Percentiles rank a stretch among this genome's conserved stretches.
These are phyloP conservation scores for Auxenochlorella protothecoides DNA, from an alignment of 139 green algal species.

Conservation along the genomic window DNA sequence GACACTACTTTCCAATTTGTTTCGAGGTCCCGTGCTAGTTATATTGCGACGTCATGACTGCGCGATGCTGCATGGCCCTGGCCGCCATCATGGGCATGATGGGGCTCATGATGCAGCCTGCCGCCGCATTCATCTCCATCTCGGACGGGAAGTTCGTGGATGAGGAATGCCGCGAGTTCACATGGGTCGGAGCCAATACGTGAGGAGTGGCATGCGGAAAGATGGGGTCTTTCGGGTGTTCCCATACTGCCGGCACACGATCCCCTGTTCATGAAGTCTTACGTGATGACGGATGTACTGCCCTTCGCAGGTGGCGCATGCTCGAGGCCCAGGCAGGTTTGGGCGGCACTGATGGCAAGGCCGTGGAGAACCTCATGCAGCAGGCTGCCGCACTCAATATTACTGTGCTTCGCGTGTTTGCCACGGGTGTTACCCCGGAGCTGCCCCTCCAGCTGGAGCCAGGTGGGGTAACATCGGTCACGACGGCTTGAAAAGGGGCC, in stretches of 20 bases:
- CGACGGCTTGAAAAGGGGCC: neutral
- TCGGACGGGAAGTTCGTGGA: neutral
- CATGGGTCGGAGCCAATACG: slow-evolving; percentile 16
- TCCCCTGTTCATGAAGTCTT: neutral
- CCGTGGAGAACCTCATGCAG: slow-evolving; percentile 1
- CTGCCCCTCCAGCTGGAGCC: slow-evolving; percentile 11
- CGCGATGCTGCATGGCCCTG: too few species aligned
- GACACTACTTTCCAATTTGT: too few species aligned
- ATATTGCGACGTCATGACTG: too few species aligned
- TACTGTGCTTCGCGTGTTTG: slow-evolving; percentile 25
- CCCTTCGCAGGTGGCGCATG: slow-evolving; percentile 14
- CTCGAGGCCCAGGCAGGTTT: slow-evolving; percentile 15
- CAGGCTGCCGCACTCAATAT: slow-evolving; percentile 16
- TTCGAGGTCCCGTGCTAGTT: too few species aligned
- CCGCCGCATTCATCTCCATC: neutral
- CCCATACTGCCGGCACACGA: neutral
- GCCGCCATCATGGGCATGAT: too few species aligned
- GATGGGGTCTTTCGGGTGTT: too few species aligned
- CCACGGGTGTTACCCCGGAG: slow-evolving; percentile 9
- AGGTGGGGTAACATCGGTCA: neutral
- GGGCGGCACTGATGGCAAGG: neutral
- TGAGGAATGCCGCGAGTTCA: slow-evolving; percentile 2
- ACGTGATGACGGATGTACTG: neutral
- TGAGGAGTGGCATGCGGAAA: neutral
- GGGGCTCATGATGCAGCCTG: neutral